These are phyloP conservation scores for Rhodotorula sp. DNA, from an alignment of 1,284 basidiomycete genomes.

Conservation along the genomic window DNA sequence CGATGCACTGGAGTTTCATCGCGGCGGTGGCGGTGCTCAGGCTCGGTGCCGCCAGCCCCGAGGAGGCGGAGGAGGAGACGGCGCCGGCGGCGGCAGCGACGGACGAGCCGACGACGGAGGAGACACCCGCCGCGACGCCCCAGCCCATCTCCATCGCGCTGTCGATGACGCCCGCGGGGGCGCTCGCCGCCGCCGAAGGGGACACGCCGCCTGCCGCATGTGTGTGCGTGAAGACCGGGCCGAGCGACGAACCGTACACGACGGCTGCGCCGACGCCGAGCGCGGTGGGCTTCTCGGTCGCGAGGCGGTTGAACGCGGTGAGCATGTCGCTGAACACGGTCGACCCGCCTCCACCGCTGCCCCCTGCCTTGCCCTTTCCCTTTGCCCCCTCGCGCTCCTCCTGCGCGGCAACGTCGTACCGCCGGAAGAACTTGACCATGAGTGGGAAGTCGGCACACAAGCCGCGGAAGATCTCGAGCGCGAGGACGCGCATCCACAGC, in stretches of 20 bases:
- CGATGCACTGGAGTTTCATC: conserved; percentile 65
- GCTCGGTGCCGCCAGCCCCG: conserved; percentile 69
- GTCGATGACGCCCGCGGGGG: conserved; percentile 64
- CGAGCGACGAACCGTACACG: conserved; percentile 52
- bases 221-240: conserved; percentile 28
- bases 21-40: conserved; percentile 22
- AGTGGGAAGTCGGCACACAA: conserved; percentile 80
- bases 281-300: conserved; percentile 81
- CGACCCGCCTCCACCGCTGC: conserved; percentile 36
- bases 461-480: conserved; percentile 87
- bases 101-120: conserved; percentile 60
- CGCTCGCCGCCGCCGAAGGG: neutral
- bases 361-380: conserved; percentile 2
- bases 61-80: conserved; percentile 61
- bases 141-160: conserved; percentile 75
- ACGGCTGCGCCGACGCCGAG: conserved; percentile 66
- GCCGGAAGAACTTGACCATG: conserved; percentile 75
- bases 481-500: conserved; percentile 82
- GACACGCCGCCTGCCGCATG: neutral
- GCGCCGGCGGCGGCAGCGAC: conserved; percentile 69
- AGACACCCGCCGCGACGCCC: conserved; percentile 66
- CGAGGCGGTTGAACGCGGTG: conserved; percentile 74
- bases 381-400: conserved; percentile 3
- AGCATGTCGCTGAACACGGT: conserved; percentile 79
- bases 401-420: conserved; percentile 64